phyloP scores from a whole-genome alignment of 768 basidiomycete species.

The Boletus reticuloceps region DNA sequence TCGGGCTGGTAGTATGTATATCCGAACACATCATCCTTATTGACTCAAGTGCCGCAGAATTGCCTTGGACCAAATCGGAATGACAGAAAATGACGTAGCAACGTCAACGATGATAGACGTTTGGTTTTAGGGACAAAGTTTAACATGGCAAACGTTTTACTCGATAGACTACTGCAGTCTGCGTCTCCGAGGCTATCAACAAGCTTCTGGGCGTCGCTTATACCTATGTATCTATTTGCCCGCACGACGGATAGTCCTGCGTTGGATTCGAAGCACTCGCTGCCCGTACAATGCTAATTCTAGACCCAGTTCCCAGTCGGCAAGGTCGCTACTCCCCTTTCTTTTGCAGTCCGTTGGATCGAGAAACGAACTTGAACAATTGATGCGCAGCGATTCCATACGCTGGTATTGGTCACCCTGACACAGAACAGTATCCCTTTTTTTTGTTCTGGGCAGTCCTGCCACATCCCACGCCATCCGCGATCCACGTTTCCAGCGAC shows the following conservation, averaged over 20 bases:
- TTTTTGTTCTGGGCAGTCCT: too few species aligned
- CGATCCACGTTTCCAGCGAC: neutral
- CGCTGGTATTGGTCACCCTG: too few species aligned
- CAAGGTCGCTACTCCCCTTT: neutral
- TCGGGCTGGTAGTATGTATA: too few species aligned
- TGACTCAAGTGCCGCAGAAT: constrained; percentile 10
- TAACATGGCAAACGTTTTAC: neutral
- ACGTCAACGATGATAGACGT: neutral
- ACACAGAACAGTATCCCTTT: neutral
- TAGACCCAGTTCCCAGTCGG: too few species aligned
- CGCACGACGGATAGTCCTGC: too few species aligned
- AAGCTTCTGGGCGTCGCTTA: neutral
- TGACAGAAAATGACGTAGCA: neutral
- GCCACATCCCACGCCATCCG: neutral
- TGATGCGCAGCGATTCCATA: too few species aligned
- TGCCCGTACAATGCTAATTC: too few species aligned
- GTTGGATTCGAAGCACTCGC: too few species aligned
- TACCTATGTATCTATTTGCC: too few species aligned
- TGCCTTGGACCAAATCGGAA: neutral
- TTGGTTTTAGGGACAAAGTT: neutral
- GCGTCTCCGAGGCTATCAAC: too few species aligned
- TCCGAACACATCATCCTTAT: neutral
- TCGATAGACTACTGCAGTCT: too few species aligned
- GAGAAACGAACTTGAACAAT: too few species aligned
- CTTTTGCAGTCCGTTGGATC: neutral